phyloP scores from a whole-genome alignment of 1,139 yeast species.

The Wickerhamiella pararugosa region DNA sequence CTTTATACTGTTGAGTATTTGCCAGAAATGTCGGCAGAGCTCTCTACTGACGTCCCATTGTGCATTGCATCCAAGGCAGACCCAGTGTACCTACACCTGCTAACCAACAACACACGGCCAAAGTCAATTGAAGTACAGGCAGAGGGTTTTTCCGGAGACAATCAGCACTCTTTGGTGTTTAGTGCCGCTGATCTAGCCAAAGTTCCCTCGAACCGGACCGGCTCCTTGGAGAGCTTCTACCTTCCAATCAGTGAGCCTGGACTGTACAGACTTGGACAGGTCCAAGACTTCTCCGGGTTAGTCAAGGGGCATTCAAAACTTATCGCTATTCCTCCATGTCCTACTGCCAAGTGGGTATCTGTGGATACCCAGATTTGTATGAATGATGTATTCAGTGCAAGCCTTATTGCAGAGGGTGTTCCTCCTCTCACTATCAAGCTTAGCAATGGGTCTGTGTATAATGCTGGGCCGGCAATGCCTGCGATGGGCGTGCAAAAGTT shows the following conservation, averaged over 20 bases:
- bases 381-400: conserved; percentile 6
- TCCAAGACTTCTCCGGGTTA: conserved; percentile 42
- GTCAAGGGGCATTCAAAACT: conserved; percentile 53
- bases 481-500: background rate
- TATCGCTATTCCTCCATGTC: conserved; percentile 61
- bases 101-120: conserved; percentile 69
- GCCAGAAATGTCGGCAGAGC: conserved; percentile 78
- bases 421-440: conserved; percentile 12
- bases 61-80: conserved; percentile 16
- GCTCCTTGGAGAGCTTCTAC: conserved; percentile 27
- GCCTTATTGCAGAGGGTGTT: conserved; percentile 10
- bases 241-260: conserved; percentile 58
- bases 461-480: background rate
- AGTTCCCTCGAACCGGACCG: conserved; percentile 33
- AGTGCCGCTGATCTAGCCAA: conserved; percentile 45
- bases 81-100: conserved; percentile 45
- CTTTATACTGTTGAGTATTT: conserved; percentile 71
- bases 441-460: conserved; percentile 2
- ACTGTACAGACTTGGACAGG: conserved; percentile 48
- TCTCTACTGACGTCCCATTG: conserved; percentile 54
- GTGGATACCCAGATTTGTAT: conserved; percentile 7
- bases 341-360: conserved; percentile 39
- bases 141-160: conserved; percentile 1
- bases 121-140: conserved; percentile 41
- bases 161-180: background rate